Conservation (phyloP, 352 stramenopile species). For the Phytophthora sp. region DNA sequence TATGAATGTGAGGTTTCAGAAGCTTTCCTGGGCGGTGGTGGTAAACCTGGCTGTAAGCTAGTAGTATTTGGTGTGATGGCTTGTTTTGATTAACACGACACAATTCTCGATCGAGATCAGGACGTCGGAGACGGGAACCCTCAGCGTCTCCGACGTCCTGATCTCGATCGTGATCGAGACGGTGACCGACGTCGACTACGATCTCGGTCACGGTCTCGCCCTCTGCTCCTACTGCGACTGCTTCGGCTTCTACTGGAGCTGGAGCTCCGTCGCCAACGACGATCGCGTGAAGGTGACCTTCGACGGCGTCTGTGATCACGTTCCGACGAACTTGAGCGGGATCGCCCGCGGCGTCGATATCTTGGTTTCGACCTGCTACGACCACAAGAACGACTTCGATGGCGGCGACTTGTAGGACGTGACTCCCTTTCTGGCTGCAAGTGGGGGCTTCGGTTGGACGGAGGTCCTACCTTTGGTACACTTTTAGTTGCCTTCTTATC, state of each 20-base stretch:
- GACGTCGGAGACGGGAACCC: too few species aligned
- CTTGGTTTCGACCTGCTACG: conserved; percentile 26
- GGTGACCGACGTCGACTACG: conserved; percentile 33
- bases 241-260: conserved; percentile 36
- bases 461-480: not conserved
- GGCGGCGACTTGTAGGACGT: conserved; percentile 28
- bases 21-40: too few species aligned
- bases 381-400: conserved; percentile 23
- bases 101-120: too few species aligned
- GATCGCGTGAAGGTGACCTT: conserved; percentile 28
- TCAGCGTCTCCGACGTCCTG: conserved; percentile 29
- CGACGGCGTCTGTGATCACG: conserved; percentile 18
- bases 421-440: conserved; percentile 18
- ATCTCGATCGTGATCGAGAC: conserved; percentile 31
- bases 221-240: conserved; percentile 36
- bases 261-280: conserved; percentile 17
- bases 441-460: not conserved
- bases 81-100: too few species aligned
- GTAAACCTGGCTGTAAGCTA: too few species aligned
- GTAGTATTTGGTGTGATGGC: too few species aligned
- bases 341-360: conserved; percentile 21
- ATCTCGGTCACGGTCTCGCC: conserved; percentile 15
- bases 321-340: conserved; percentile 31
- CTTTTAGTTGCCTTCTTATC: conserved; percentile 3
- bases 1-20: too few species aligned